These are phyloP conservation scores for Cytospora schulzeri DNA, from an alignment of 2,329 filamentous ascomycete genomes.

Conservation along the genomic window DNA sequence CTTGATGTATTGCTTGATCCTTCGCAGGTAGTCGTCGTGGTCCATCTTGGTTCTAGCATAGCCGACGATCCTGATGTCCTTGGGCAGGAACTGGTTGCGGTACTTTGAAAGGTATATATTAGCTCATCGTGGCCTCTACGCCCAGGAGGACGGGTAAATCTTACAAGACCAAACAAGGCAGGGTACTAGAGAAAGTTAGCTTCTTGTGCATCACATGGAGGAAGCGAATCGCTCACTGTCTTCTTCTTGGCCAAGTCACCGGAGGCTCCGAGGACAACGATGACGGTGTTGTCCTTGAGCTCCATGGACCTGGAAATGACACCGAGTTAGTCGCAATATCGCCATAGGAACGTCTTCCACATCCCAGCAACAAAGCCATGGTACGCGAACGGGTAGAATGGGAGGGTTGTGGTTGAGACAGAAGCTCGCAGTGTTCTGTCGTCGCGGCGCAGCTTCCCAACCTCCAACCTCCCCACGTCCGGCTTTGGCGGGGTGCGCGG, in stretches of 20 bases:
- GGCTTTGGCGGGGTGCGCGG: conserved; percentile 27
- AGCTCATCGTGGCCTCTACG: conserved; percentile 17
- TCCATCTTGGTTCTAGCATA: conserved; percentile 99
- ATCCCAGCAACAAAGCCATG: background rate
- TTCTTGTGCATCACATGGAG: conserved; percentile 24
- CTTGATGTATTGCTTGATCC: conserved; percentile 98
- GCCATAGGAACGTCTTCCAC: background rate
- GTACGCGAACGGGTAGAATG: background rate
- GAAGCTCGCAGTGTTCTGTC: background rate
- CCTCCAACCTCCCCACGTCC: background rate
- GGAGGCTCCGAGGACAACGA: conserved; percentile 94
- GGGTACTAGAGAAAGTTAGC: conserved; percentile 69
- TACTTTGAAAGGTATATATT: conserved; percentile 63
- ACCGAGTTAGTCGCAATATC: conserved; percentile 42
- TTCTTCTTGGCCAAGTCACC: conserved; percentile 99
- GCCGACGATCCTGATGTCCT: conserved; percentile 94
- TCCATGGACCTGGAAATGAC: conserved; percentile 70
- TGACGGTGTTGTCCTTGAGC: conserved; percentile 97
- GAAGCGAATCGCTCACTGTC: conserved; percentile 65
- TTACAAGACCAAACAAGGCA: conserved; percentile 93
- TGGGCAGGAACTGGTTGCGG: conserved; percentile 97
- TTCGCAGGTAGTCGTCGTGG: conserved; percentile 88
- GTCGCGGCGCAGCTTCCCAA: conserved; percentile 5
- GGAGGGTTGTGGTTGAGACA: background rate
- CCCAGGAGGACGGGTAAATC: conserved; percentile 38